Evolutionary conservation across 1,139 yeast genomes (phyloP), one percentile per base, ranked within the genome.

Genomic region (Suhomyces coccinellae): DNA sequence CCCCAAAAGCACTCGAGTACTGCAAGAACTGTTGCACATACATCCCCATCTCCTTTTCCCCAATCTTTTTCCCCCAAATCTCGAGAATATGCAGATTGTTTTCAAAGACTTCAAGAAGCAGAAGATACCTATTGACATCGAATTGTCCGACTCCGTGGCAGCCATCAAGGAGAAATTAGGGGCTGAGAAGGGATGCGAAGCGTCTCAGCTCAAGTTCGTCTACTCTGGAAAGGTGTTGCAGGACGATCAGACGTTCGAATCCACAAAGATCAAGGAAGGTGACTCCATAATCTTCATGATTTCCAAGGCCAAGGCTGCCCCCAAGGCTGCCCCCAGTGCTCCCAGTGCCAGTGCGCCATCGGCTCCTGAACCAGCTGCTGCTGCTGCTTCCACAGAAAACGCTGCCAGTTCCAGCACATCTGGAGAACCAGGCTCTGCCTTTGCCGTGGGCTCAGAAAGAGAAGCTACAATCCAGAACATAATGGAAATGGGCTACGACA

Each of bases 401-500:
- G 72, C 53, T 62, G 69, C 51, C 55, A 65, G 63, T 20, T 28
- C 49, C 10, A 37, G 44, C 34, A 10, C 30, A 7, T 20, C 32
- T 2, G 11, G 27, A 1, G 48, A 40, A 11, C 45, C 46, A 31
- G 42, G 46, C 34, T 73, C 80, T 8, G 73, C 80, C 10, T 79
- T 80, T 59, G 81, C 89, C 26, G 77, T 78, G 41, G 95, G 95
- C 13, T 61, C 69, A 36, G 83, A 79, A 47, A 74, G 90, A 53
- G 87, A 85, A 54, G 74, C 83, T 13, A 84, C 87, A 17, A 80
- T 93, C 49, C 79, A 75, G 52, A 86, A 86, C 61, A 89, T 93
- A 62, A 81, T 90, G 84, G 98, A 89, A 58, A 90, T 93, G 98
- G 99, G 99, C 12, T 95, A 89, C 63, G 90, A 87, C 43, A 82